These are phyloP conservation scores for Schwanniomyces polymorphus DNA, from an alignment of 805 yeast species.

Conservation along the genomic window DNA sequence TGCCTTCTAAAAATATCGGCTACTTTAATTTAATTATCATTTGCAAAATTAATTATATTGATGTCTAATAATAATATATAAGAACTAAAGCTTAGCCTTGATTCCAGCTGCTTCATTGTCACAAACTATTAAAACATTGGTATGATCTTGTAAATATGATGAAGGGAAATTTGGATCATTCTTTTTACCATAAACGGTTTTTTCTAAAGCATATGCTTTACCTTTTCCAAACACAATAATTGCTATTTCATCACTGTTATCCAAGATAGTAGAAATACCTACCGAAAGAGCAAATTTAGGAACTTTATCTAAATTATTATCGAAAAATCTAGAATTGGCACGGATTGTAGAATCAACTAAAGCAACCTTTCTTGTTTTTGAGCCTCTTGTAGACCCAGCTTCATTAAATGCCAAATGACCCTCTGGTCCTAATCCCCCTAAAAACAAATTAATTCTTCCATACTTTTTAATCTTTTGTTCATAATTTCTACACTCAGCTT, in stretches of 20 bases:
- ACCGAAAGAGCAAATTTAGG: slow-evolving; percentile 54
- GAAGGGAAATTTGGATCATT: slow-evolving; percentile 47
- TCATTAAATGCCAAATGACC: slow-evolving; percentile 65
- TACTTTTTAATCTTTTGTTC: slow-evolving; percentile 47
- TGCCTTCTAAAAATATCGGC: no score
- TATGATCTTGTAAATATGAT: slow-evolving; percentile 49
- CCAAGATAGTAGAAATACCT: slow-evolving; percentile 58
- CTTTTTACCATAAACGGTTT: slow-evolving; percentile 40
- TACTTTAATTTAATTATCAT: no score
- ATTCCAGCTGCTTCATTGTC: slow-evolving; percentile 50
- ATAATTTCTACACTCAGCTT: slow-evolving; percentile 47
- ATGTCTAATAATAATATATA: not conserved
- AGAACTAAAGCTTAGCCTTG: slow-evolving; percentile 27
- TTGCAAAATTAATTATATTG: not conserved
- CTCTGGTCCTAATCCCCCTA: slow-evolving; percentile 63
- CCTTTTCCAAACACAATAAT: slow-evolving; percentile 51
- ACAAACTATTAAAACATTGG: slow-evolving; percentile 44
- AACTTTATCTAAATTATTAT: slow-evolving; percentile 44
- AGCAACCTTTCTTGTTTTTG: slow-evolving; percentile 46
- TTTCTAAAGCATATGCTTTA: slow-evolving; percentile 47
- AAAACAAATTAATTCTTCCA: slow-evolving; percentile 53
- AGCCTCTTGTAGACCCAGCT: slow-evolving; percentile 48
- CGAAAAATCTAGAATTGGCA: slow-evolving; percentile 56
- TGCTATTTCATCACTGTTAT: slow-evolving; percentile 52
- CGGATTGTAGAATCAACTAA: slow-evolving; percentile 50